Percentiles rank a stretch among this genome's conserved stretches.
These are phyloP conservation scores for Baudoinia panamericana DNA, from an alignment of 495 filamentous ascomycete genomes.

Conservation along the genomic window DNA sequence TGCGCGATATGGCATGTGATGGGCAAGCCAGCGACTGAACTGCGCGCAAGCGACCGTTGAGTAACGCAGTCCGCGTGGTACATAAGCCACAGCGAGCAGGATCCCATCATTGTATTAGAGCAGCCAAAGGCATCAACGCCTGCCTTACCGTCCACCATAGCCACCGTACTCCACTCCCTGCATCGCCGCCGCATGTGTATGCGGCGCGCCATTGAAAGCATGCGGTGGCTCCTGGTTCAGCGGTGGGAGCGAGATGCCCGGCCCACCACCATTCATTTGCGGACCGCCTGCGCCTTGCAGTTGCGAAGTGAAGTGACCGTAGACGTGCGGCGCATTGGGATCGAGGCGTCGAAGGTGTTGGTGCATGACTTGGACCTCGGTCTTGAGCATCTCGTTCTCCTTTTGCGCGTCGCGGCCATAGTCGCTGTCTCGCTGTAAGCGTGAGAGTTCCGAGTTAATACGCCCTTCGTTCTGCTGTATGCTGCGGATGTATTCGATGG, in stretches of 20 bases:
- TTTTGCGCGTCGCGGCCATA: conserved; percentile 12
- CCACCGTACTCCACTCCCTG: conserved; percentile 6
- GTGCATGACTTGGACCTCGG: conserved; percentile 22
- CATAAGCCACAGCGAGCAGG: too few relatives aligned
- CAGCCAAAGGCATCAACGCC: too few relatives aligned
- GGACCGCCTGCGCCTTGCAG: conserved; percentile 11
- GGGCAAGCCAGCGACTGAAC: too few relatives aligned
- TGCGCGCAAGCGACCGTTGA: too few relatives aligned
- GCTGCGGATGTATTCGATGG: conserved; percentile 22
- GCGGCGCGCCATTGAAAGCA: not conserved
- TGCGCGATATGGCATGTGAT: too few relatives aligned
- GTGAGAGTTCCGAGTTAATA: conserved; percentile 7
- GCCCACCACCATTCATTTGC: conserved; percentile 7
- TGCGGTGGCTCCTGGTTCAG: conserved; percentile 1
- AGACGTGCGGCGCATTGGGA: conserved; percentile 19
- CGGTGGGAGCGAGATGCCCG: conserved; percentile 14
- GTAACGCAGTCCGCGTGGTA: too few relatives aligned
- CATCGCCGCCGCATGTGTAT: conserved; percentile 2
- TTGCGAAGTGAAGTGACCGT: conserved; percentile 19
- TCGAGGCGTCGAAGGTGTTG: conserved; percentile 18
- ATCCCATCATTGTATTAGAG: too few relatives aligned
- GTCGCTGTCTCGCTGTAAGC: conserved; percentile 17
- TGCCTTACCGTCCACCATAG: conserved; percentile 2
- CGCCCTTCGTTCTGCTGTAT: conserved; percentile 11
- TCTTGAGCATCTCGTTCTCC: conserved; percentile 23